phyloP scores from a whole-genome alignment of 768 basidiomycete species.

The Agrocybe chaxingu region DNA sequence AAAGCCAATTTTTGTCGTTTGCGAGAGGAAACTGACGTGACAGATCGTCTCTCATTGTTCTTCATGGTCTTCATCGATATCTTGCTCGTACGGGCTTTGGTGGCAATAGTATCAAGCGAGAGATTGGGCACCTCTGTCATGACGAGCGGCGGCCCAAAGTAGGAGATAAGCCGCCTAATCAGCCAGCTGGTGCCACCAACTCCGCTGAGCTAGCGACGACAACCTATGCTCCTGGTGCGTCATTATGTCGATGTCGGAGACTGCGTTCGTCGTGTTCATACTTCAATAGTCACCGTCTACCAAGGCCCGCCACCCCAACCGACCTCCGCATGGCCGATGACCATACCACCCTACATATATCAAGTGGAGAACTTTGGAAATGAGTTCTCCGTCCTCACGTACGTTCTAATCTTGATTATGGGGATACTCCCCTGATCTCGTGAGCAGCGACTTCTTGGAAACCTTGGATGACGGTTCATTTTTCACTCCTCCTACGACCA shows the following conservation, averaged over 20 bases:
- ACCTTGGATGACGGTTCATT: slow-evolving; percentile 83
- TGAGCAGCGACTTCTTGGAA: slow-evolving; percentile 77
- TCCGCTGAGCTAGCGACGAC: slow-evolving; percentile 23
- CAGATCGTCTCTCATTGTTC: neutral
- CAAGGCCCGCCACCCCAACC: slow-evolving; percentile 30
- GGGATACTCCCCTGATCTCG: slow-evolving; percentile 5
- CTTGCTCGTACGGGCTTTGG: neutral
- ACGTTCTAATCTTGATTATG: slow-evolving; percentile 21
- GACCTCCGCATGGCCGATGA: slow-evolving; percentile 53
- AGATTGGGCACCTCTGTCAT: slow-evolving; percentile 92
- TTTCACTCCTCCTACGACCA: slow-evolving; percentile 59
- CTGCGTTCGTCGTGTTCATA: neutral
- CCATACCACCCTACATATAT: slow-evolving; percentile 55
- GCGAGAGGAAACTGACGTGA: neutral
- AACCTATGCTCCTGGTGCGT: slow-evolving; percentile 45
- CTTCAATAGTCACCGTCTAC: slow-evolving; percentile 32
- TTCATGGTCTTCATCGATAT: neutral
- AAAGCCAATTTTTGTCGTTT: slow-evolving; percentile 4
- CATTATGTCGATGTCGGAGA: neutral
- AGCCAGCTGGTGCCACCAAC: slow-evolving; percentile 19
- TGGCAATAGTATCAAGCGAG: slow-evolving; percentile 81
- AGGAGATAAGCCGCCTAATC: slow-evolving; percentile 38
- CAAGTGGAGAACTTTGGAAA: slow-evolving; percentile 74
- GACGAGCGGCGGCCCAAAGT: slow-evolving; percentile 71
- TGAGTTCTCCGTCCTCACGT: slow-evolving; percentile 82